Conservation (phyloP, 345 rosid genomes). For the Citrus trifoliata region DNA sequence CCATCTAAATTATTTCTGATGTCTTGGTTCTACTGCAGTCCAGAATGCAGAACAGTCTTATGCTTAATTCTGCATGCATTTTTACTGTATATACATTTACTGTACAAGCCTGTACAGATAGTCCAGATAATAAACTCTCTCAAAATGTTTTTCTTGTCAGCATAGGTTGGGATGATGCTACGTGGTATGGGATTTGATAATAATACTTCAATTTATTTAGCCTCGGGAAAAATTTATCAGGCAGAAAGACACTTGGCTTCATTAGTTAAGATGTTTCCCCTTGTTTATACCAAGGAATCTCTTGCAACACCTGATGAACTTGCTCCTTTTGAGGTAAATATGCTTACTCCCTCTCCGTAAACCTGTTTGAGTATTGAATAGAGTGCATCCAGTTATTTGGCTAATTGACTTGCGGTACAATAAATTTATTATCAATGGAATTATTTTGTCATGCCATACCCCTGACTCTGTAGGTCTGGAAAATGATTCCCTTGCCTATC, state of each 20-base stretch:
- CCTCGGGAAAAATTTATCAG: conserved; percentile 75
- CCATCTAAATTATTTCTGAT: conserved; percentile 3
- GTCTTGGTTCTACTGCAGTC: neutral
- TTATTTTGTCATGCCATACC: neutral
- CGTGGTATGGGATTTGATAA: conserved; percentile 97
- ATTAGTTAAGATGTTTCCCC: conserved; percentile 77
- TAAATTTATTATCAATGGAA: neutral
- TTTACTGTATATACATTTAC: neutral
- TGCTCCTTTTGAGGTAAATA: conserved; percentile 71
- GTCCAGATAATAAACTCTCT: conserved; percentile 13
- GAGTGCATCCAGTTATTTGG: neutral
- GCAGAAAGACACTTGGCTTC: conserved; percentile 72
- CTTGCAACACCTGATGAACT: conserved; percentile 86
- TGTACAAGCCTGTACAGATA: conserved; percentile 5
- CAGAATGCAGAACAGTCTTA: neutral
- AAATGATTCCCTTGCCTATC: neutral
- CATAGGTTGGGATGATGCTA: conserved; percentile 94
- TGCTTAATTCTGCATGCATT: neutral
- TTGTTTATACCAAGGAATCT: conserved; percentile 77
- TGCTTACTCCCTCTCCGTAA: neutral
- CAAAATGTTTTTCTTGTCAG: conserved; percentile 45
- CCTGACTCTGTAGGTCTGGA: neutral
- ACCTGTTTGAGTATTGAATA: neutral
- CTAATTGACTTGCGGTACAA: neutral
- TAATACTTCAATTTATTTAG: conserved; percentile 75